Evolutionary conservation across 1,284 basidiomycete species (phyloP), one percentile per base, ranked within the genome.

Genomic region (Apiotrichum laibachii): DNA sequence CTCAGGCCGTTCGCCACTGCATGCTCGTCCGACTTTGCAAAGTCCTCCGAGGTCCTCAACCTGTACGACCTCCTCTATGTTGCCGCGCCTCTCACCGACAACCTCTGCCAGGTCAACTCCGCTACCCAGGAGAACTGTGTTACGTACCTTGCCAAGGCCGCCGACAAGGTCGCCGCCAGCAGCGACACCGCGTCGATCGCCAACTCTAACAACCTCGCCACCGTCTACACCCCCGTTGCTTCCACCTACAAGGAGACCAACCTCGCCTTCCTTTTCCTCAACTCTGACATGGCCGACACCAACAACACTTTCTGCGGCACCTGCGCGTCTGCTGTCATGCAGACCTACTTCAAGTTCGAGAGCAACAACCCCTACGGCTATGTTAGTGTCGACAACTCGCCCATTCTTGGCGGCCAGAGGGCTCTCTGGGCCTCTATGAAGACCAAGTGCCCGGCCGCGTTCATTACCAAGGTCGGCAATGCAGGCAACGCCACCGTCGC

Each of bases 11-110:
- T 95, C 79, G 86, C 86, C 74, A 67, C 81, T 13, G 82, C 83
- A 9, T 96, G 92, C 81, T 61, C 77, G 2, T 56, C 71, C 31
- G 92, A 95, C 78, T 80, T 96, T 65, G 71, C 74, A 52, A 79
- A 83, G 15, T 73, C 77, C 58, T 67, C 72, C 19, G 59, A 73
- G 31, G 86, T 92, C 50, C 72, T 84, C 68, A 69, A 76, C 42
- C 78, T 84, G 5, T 96, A 95, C 79, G 92, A 95, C 73, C 80
- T 85, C 47, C 80, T 95, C 47, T 96, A 90, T 80, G 67, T 83
- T 61, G 65, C 92, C 53, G 67, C 75, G 7, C 90, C 92, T 6
- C 73, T 93, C 69, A 79, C 80, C 66, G 66, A 72, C 16, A 86
- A 90, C 40, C 72, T 90, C 48, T 95, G 92, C 79, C 68, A 86